Evolutionary conservation across 1,139 yeast species (phyloP).

Genomic region (Blastobotrys elegans): DNA sequence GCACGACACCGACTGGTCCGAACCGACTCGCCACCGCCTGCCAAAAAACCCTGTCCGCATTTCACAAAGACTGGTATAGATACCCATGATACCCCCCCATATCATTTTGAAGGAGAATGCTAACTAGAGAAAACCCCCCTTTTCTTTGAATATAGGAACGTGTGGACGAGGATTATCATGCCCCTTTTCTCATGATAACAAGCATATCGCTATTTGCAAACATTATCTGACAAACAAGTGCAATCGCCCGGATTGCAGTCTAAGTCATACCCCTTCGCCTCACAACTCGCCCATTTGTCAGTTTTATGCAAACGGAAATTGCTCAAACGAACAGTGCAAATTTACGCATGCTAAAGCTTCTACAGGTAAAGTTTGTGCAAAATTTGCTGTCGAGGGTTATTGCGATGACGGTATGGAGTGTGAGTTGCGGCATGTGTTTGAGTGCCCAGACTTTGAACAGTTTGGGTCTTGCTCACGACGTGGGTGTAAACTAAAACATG

Average conservation of each 20-base stretch:
- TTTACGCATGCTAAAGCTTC: conserved; percentile 50
- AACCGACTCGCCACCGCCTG: conserved; percentile 1
- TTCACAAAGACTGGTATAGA: conserved; percentile 34
- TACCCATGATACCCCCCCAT: not conserved
- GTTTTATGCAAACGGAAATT: conserved; percentile 46
- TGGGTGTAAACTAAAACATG: conserved; percentile 48
- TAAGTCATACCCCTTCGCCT: conserved; percentile 55
- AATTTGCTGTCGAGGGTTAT: conserved; percentile 64
- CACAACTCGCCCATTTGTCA: conserved; percentile 64
- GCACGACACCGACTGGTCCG: not conserved
- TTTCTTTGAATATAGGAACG: conserved; percentile 44
- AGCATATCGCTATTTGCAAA: conserved; percentile 53
- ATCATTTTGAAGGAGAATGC: not conserved
- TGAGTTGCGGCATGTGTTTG: conserved; percentile 51
- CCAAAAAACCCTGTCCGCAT: conserved; percentile 26
- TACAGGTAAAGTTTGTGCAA: conserved; percentile 52
- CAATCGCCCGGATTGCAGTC: conserved; percentile 44
- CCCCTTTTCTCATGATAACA: conserved; percentile 49
- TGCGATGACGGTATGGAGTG: conserved; percentile 61
- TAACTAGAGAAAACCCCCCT: conserved; percentile 1
- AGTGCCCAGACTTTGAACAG: conserved; percentile 70
- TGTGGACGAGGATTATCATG: conserved; percentile 54
- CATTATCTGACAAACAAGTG: conserved; percentile 47
- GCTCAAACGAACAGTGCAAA: conserved; percentile 52
- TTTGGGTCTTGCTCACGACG: conserved; percentile 51